Percentiles rank a stretch among this genome's conserved stretches.
phyloP scores from a whole-genome alignment of 345 rosid genomes.

The Nephelium lappaceum region DNA sequence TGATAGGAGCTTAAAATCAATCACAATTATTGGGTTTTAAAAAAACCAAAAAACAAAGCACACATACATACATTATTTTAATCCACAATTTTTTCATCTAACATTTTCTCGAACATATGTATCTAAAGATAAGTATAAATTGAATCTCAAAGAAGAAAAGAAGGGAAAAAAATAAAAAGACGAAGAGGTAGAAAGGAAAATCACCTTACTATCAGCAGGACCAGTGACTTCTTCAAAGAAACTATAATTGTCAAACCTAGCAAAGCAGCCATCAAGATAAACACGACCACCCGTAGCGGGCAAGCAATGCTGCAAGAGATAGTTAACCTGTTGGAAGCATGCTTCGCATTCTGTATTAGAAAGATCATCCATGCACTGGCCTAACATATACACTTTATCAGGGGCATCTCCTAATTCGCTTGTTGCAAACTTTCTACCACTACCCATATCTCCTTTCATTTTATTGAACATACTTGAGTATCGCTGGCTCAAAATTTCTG shows the following conservation, averaged over 20 bases:
- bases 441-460: conserved; percentile 35
- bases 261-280: conserved; percentile 54
- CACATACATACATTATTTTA: too few relatives aligned
- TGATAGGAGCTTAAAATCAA: too few relatives aligned
- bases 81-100: too few relatives aligned
- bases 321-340: conserved; percentile 40
- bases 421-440: conserved; percentile 32
- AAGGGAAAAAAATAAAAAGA: too few relatives aligned
- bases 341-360: conserved; percentile 32
- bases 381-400: conserved; percentile 35
- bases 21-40: too few relatives aligned
- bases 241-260: conserved; percentile 49
- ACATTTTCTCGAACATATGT: too few relatives aligned
- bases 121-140: too few relatives aligned
- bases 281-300: conserved; percentile 50
- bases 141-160: too few relatives aligned
- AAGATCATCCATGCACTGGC: conserved; percentile 59
- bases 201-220: conserved; percentile 37
- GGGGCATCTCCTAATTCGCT: conserved; percentile 41
- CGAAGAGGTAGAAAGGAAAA: background rate
- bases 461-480: conserved; percentile 23
- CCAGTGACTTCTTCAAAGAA: conserved; percentile 38
- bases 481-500: background rate
- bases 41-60: too few relatives aligned
- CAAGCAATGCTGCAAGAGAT: conserved; percentile 38